Base-by-base conservation (phyloP, 108 stramenopile genomes). In the Poteriospumella lacustris region DNA sequence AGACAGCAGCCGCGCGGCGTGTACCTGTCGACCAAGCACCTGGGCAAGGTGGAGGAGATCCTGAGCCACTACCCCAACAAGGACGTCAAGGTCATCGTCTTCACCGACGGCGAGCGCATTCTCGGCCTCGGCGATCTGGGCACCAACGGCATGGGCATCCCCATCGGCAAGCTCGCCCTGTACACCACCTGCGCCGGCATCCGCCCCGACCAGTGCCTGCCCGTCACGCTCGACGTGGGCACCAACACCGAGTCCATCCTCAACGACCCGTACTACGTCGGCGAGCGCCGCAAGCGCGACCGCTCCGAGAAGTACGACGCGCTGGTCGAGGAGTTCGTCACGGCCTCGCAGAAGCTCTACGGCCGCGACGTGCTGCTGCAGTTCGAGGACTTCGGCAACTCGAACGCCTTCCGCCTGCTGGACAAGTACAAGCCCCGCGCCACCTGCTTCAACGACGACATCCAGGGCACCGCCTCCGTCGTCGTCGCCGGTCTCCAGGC, bases 151-250 rank as follows among this genome's bases (percentile, higher is more conserved):
- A 94, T 96, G 91, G 92, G 91, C 29, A 95, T 95, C 79, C 93
- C 94, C 1, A 91, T 94, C 33, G 96, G 96, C 33, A 97, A 97
- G 78, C 79, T 93, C n/a, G 86, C 82, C 15, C 72, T 94, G 58
- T 99, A 99, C 84, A 96, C 95, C 73, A 96, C 98, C 1, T 95
- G 95, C 26, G 98, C 95, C 24, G 98, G 98, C 2, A 95, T 99
- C 75, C 91, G 93, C 34, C 98, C 96, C 2, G 91, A 94, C 80
- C 86, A 95, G 41, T 95, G 95, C 56, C 82, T 99, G 77, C 96
- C 96, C 0, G 95, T 99, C 12, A 86, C 91, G 0, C 60, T 99
- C 12, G 98, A 99, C 79, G 95, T 93, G 24, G 98, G 98, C n/a
- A 99, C 98, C 26, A 92, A 99, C 82, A 99, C 96, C 77, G 80